Evolutionary conservation across 306 rosid species (phyloP).

Genomic region (Acacia confusa): DNA sequence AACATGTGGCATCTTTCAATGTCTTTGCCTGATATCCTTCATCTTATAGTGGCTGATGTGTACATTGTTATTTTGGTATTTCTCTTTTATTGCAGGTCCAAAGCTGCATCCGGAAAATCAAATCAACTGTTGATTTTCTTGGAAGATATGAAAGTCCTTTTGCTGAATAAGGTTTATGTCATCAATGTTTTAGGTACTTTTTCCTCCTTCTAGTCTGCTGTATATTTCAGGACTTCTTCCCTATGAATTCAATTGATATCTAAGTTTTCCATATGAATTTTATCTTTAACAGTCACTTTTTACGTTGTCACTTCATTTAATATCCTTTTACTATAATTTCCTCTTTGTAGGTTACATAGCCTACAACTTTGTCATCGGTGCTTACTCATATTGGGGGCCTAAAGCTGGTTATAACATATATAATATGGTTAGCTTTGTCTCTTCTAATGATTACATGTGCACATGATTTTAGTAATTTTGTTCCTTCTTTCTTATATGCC

Average conservation of each 20-base stretch:
- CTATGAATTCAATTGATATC: slow-evolving; percentile 6
- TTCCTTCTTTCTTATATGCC: neutral
- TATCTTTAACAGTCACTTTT: slow-evolving; percentile 6
- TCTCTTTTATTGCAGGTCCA: slow-evolving; percentile 42
- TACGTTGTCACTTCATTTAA: slow-evolving; percentile 7
- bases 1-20: neutral
- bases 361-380: slow-evolving; percentile 88
- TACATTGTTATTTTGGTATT: neutral
- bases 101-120: slow-evolving; percentile 23
- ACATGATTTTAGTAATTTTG: slow-evolving; percentile 15
- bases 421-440: slow-evolving; percentile 63
- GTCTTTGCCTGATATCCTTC: neutral
- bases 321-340: slow-evolving; percentile 18
- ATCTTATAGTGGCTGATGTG: slow-evolving; percentile 21
- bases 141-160: slow-evolving; percentile 77
- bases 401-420: slow-evolving; percentile 90
- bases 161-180: slow-evolving; percentile 67
- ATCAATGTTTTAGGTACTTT: slow-evolving; percentile 73
- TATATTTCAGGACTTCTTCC: slow-evolving; percentile 28
- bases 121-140: slow-evolving; percentile 46
- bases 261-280: neutral
- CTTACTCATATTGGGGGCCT: slow-evolving; percentile 98
- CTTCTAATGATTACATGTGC: neutral
- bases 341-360: slow-evolving; percentile 67
- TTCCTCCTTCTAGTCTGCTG: neutral